Conservation (phyloP, 768 basidiomycete species). For the Leccinum aurantiacum region DNA sequence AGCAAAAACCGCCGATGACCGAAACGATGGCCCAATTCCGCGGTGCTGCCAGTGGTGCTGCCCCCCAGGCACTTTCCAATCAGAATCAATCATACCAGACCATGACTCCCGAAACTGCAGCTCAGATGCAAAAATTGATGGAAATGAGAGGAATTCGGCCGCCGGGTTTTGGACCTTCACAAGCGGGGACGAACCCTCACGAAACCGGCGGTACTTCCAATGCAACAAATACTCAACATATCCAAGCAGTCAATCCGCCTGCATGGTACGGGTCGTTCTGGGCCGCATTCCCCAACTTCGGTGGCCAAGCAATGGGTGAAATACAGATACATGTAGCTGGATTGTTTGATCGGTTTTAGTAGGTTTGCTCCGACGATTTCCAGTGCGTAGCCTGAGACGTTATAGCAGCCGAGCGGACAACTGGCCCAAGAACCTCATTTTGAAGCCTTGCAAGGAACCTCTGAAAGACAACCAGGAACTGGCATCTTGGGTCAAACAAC, state of each 20-base stretch:
- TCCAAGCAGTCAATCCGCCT: constrained; percentile 2
- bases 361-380: constrained; percentile 19
- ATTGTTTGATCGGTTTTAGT: constrained; percentile 11
- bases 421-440: constrained; percentile 50
- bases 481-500: constrained; percentile 47
- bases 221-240: constrained; percentile 1
- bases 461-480: constrained; percentile 42
- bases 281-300: constrained; percentile 39
- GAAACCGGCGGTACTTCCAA: constrained; percentile 6
- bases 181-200: constrained; percentile 18
- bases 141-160: constrained; percentile 43
- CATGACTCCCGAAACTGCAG: constrained; percentile 22
- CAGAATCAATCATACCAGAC: constrained; percentile 10
- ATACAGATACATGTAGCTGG: constrained; percentile 41
- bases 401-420: constrained; percentile 45
- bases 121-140: constrained; percentile 50
- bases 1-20: constrained; percentile 26
- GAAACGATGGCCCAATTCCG: constrained; percentile 30
- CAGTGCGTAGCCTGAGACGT: constrained; percentile 4
- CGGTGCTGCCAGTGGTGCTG: constrained; percentile 1
- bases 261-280: constrained; percentile 51
- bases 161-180: constrained; percentile 20
- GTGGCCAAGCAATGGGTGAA: constrained; percentile 37
- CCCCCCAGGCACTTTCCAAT: too few species aligned
- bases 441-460: constrained; percentile 43